Base-by-base conservation (phyloP, 2,329 filamentous ascomycete species). In the Aspergillus arachidicola region DNA sequence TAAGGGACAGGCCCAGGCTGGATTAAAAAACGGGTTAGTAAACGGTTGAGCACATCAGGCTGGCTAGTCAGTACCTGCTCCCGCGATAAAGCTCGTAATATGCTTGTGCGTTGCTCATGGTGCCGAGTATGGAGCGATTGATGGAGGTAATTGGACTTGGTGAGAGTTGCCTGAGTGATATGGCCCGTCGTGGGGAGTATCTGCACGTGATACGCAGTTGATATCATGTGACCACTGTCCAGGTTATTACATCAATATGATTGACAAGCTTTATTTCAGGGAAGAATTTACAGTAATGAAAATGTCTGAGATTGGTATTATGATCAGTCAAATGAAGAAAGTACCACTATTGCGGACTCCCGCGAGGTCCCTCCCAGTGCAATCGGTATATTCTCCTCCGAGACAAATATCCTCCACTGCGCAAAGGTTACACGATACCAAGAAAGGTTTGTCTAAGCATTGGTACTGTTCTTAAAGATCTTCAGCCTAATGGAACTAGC, bases 31-130 rank as follows among this genome's bases (percentile, higher is more conserved):
- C 28, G n/a, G 10, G 56, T 67, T 63, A 66, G 55, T 58, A 63
- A 53, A 61, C 36, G n/a, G 16, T 19, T 23, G 34, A 12, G 16
- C 12, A 26, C n/a, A 6, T 21, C 38, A 10, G 16, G 6, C 21
- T 38, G 1, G 21, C 12, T 16, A 14, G 10, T 57, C 28, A 46
- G 46, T 92, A 98, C 95, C 94, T 98, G 88, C 93, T 97, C 83
- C 94, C 91, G 74, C 95, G 92, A 81, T 99, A 99, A 76, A 99
- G 89, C 87, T 99, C 95, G 81, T 98, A 99, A 84, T 87, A 89
- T 69, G 86, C 78, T 67, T 85, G 78, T 71, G 80, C 73, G 77
- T 50, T 50, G 16, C 81, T 82, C 82, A 85, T 85, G 58, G 65
- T 80, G 68, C 61, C 56, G 51, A 57, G 56, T 34, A 34, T 28